These are phyloP conservation scores for Durio zibethinus DNA, from an alignment of 345 rosid genomes.

Conservation along the genomic window DNA sequence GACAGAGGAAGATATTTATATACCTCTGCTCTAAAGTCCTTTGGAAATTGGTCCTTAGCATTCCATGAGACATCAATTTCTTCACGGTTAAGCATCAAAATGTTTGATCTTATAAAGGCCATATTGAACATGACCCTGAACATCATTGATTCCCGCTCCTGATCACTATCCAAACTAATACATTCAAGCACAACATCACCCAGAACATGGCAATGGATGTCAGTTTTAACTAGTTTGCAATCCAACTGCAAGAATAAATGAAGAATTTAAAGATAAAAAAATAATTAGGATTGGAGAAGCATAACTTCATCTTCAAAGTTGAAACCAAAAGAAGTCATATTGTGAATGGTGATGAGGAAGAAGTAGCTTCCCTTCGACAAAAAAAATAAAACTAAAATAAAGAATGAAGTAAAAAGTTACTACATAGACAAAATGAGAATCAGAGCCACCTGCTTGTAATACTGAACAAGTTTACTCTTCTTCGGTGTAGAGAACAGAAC, in stretches of 20 bases:
- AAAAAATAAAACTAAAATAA: not conserved
- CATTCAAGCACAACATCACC: conserved; percentile 87
- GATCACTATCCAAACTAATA: conserved; percentile 51
- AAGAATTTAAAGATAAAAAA: conserved; percentile 23
- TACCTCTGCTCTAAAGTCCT: conserved; percentile 77
- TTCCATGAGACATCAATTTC: conserved; percentile 72
- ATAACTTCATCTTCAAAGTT: not conserved
- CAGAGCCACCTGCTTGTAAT: conserved; percentile 54
- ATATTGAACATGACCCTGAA: conserved; percentile 79
- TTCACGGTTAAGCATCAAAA: conserved; percentile 55
- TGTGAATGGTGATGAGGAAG: conserved; percentile 1
- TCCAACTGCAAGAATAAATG: conserved; percentile 58
- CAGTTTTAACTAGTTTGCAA: conserved; percentile 56
- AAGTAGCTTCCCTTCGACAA: not conserved
- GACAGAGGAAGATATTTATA: conserved; percentile 8
- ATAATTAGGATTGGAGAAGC: not conserved
- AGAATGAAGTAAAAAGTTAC: not conserved
- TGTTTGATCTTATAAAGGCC: conserved; percentile 65
- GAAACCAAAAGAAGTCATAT: not conserved
- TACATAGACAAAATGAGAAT: conserved; percentile 15
- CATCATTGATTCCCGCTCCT: conserved; percentile 64
- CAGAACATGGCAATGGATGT: conserved; percentile 63
- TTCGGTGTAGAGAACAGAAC: conserved; percentile 67
- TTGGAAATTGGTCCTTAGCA: conserved; percentile 56
- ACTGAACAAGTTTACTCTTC: conserved; percentile 50